Evolutionary conservation across 192 early-diverging fungal species (phyloP).

Genomic region (Rhizophagus prolifer): DNA sequence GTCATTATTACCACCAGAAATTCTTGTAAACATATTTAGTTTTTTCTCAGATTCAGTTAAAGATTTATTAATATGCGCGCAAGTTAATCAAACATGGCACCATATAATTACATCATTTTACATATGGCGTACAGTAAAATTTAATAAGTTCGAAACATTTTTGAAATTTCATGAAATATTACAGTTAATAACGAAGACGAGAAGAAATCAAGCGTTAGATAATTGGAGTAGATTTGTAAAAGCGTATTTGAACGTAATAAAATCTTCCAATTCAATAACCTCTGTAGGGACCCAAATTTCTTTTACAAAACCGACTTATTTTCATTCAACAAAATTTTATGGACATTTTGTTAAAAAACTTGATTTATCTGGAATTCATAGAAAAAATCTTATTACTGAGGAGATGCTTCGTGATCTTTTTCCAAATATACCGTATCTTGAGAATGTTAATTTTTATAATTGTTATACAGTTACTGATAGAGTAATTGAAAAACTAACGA

Average conservation of each 20-base stretch:
- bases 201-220: neutral
- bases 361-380: neutral
- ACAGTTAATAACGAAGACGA: neutral
- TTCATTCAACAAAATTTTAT: constrained; percentile 1
- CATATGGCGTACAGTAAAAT: constrained; percentile 8
- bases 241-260: neutral
- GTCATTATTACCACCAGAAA: neutral
- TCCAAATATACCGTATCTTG: neutral
- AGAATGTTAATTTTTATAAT: neutral
- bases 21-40: constrained; percentile 1
- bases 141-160: neutral
- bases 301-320: neutral
- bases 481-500: neutral
- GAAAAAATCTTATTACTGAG: neutral
- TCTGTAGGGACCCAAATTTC: neutral
- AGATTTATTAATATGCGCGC: neutral
- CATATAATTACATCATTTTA: neutral
- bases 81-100: constrained; percentile 13
- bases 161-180: neutral
- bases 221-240: neutral
- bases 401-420: neutral
- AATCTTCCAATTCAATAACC: neutral
- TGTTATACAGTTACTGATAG: constrained; percentile 6
- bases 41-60: neutral
- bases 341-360: neutral